Conservation (phyloP, 2,329 filamentous ascomycete genomes). For the Hymenoscyphus fraxineus region DNA sequence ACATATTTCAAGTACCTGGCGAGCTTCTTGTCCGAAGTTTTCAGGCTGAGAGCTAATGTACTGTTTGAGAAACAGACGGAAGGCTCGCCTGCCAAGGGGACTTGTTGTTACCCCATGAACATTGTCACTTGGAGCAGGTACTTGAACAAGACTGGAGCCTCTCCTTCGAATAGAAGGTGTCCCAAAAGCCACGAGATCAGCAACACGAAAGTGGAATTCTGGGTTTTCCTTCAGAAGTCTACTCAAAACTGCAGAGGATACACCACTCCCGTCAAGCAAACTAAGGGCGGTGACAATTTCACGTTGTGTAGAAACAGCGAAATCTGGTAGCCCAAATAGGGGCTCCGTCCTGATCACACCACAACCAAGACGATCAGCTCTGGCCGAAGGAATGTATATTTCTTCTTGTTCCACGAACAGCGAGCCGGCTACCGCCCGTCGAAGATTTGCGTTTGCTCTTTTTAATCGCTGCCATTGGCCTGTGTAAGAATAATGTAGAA, state of each 20-base stretch:
- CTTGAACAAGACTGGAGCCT: constrained; percentile 21
- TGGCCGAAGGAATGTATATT: constrained; percentile 21
- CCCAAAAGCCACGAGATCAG: constrained; percentile 24
- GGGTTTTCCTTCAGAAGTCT: constrained; percentile 18
- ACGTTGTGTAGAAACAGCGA: constrained; percentile 18
- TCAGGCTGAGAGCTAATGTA: constrained; percentile 14
- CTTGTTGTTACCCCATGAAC: constrained; percentile 23
- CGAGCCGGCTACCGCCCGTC: constrained; percentile 5
- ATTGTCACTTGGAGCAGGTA: constrained; percentile 29
- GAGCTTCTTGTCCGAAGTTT: constrained; percentile 8
- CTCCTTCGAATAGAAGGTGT: constrained; percentile 11
- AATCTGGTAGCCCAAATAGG: constrained; percentile 19
- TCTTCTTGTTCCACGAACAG: constrained; percentile 22
- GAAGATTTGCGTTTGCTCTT: not conserved
- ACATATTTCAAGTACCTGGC: constrained; percentile 14
- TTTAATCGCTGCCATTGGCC: constrained; percentile 16
- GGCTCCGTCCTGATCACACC: constrained; percentile 20
- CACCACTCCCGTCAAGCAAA: constrained; percentile 18
- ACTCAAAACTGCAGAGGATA: constrained; percentile 15
- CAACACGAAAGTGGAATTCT: constrained; percentile 20
- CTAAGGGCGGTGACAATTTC: constrained; percentile 22
- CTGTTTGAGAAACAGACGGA: constrained; percentile 19
- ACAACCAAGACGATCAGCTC: constrained; percentile 21
- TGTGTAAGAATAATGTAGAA: constrained; percentile 26
- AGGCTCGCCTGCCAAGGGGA: constrained; percentile 18